Conservation (phyloP, 1,139 yeast genomes). For the Kurtzmaniella quercitrusa region DNA sequence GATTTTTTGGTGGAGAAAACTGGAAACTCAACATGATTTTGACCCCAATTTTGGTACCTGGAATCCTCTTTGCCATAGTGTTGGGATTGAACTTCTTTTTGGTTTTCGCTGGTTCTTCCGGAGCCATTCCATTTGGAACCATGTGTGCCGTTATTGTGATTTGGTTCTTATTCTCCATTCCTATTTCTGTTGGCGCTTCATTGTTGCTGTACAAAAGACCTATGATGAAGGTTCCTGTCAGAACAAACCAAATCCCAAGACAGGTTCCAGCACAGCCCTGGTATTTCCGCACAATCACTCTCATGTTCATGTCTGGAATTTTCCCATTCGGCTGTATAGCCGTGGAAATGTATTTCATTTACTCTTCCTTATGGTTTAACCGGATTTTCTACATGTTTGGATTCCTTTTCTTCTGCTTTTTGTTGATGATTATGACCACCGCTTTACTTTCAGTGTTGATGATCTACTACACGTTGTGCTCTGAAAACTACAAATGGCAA, state of each 20-base stretch:
- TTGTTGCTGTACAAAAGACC: conserved; percentile 68
- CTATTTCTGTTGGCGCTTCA: conserved; percentile 79
- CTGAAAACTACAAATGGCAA: conserved; percentile 96
- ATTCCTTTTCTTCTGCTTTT: conserved; percentile 81
- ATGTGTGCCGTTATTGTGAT: conserved; percentile 74
- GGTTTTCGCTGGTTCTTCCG: conserved; percentile 76
- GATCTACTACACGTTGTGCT: conserved; percentile 79
- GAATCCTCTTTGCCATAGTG: conserved; percentile 59
- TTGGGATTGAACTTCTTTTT: conserved; percentile 77
- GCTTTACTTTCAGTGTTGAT: conserved; percentile 75
- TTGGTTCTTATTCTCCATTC: conserved; percentile 85
- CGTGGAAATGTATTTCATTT: conserved; percentile 86
- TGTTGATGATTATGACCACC: conserved; percentile 79
- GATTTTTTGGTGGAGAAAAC: conserved; percentile 85
- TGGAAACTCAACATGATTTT: conserved; percentile 84
- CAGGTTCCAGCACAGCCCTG: conserved; percentile 92
- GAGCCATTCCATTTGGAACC: conserved; percentile 92
- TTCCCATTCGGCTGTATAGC: conserved; percentile 95
- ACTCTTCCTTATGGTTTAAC: conserved; percentile 91
- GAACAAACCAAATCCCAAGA: conserved; percentile 91
- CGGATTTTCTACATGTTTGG: conserved; percentile 97
- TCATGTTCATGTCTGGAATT: conserved; percentile 76
- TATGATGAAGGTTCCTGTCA: conserved; percentile 64
- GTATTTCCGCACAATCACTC: conserved; percentile 66
- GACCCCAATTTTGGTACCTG: conserved; percentile 85